Percentiles rank a stretch among this genome's conserved stretches.
phyloP scores from a whole-genome alignment of 2,329 filamentous ascomycete genomes.

The Diaporthe citriasiana region DNA sequence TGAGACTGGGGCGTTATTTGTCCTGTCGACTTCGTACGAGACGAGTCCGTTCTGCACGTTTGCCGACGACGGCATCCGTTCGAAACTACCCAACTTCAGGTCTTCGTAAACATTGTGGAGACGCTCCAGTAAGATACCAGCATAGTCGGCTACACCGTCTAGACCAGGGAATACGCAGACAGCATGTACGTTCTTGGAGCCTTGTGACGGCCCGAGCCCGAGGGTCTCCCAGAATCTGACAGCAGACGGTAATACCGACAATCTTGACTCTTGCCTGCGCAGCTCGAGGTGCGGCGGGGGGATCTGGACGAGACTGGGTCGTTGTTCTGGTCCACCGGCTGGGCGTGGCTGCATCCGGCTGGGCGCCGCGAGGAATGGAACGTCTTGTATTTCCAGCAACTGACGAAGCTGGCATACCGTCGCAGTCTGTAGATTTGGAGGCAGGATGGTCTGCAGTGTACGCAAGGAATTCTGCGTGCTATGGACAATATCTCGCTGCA shows the following conservation, averaged over 20 bases:
- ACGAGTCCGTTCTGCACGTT: conserved; percentile 62
- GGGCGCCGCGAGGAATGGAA: conserved; percentile 66
- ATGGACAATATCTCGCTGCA: conserved; percentile 58
- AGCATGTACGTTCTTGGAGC: conserved; percentile 78
- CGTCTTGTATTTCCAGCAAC: conserved; percentile 70
- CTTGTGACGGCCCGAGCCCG: conserved; percentile 79
- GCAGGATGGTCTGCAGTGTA: conserved; percentile 61
- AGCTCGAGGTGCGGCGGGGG: conserved; percentile 80
- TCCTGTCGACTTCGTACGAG: conserved; percentile 64
- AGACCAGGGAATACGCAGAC: conserved; percentile 79
- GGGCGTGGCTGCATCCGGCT: conserved; percentile 66
- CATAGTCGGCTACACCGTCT: conserved; percentile 72
- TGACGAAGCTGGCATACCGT: conserved; percentile 60
- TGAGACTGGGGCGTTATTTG: conserved; percentile 56
- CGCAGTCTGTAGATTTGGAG: conserved; percentile 60
- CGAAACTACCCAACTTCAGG: conserved; percentile 78
- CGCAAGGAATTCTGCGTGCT: conserved; percentile 64
- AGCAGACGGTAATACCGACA: conserved; percentile 82
- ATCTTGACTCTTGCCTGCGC: conserved; percentile 75
- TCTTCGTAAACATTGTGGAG: conserved; percentile 81
- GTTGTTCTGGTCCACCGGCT: conserved; percentile 61
- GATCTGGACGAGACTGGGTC: conserved; percentile 72
- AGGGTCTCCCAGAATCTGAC: conserved; percentile 87
- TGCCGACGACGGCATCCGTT: conserved; percentile 59
- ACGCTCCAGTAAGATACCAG: conserved; percentile 75